Evolutionary conservation across 495 filamentous ascomycete species (phyloP).

Genomic region (Hypoxylon lenormandii): DNA sequence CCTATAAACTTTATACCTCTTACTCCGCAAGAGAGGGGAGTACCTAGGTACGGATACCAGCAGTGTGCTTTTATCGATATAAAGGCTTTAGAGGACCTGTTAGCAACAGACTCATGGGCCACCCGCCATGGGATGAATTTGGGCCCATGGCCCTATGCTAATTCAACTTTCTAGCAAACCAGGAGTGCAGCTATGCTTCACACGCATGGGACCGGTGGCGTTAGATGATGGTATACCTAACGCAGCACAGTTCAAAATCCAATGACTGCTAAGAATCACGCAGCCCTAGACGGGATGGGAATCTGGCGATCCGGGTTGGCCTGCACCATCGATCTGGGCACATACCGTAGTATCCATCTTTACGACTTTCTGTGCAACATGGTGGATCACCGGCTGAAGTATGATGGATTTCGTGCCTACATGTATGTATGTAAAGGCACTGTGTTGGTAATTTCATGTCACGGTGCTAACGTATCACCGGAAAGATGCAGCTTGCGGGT

Average conservation of each 20-base stretch:
- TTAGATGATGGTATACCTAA: constrained; percentile 7
- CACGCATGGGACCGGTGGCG: constrained; percentile 11
- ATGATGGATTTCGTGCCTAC: constrained; percentile 22
- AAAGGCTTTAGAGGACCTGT: constrained; percentile 1
- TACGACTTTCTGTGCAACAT: constrained; percentile 39
- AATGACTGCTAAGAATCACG: constrained; percentile 11
- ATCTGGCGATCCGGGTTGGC: constrained; percentile 26
- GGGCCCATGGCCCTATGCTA: not conserved
- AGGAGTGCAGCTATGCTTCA: constrained; percentile 11
- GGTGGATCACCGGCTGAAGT: constrained; percentile 34
- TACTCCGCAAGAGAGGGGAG: constrained; percentile 24
- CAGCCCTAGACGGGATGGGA: constrained; percentile 21
- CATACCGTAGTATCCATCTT: constrained; percentile 36
- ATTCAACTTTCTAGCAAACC: constrained; percentile 24
- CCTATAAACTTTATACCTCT: constrained; percentile 31
- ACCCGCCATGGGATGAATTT: constrained; percentile 4
- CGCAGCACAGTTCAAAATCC: constrained; percentile 8
- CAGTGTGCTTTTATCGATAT: constrained; percentile 21
- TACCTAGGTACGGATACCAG: constrained; percentile 34
- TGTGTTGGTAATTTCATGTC: constrained; percentile 25
- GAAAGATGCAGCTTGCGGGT: constrained; percentile 40
- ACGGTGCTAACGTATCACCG: constrained; percentile 31
- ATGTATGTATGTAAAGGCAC: constrained; percentile 31
- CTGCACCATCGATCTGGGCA: constrained; percentile 30
- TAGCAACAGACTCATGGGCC: constrained; percentile 4